A percentile compares a stretch with the other conserved stretches of the same genome.
phyloP scores from a whole-genome alignment of 192 early-diverging fungal genomes.

The Coemansia pectinata region DNA sequence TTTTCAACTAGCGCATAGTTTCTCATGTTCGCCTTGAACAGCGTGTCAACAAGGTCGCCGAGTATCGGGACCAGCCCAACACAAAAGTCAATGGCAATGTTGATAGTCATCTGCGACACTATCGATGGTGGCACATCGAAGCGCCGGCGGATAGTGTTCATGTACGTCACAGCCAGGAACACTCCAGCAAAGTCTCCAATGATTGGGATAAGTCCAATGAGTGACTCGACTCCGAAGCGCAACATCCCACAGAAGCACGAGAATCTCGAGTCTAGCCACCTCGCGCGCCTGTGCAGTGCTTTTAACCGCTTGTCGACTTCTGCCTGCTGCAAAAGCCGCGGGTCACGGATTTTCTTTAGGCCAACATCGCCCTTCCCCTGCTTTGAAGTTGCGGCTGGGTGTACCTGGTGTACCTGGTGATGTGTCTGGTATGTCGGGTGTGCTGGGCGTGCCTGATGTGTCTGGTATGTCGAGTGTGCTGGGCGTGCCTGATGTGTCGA shows the following conservation, averaged over 20 bases:
- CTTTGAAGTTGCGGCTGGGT: slow-evolving; percentile 2
- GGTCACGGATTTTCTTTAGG: slow-evolving; percentile 30
- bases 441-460: background rate
- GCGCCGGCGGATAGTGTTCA: slow-evolving; percentile 23
- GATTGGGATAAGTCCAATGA: slow-evolving; percentile 46
- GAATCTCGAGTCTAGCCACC: slow-evolving; percentile 32
- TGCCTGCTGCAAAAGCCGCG: slow-evolving; percentile 15
- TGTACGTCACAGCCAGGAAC: slow-evolving; percentile 28
- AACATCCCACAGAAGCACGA: slow-evolving; percentile 39
- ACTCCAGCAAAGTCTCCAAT: slow-evolving; percentile 49
- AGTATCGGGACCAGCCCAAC: slow-evolving; percentile 50
- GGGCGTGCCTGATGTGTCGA: background rate
- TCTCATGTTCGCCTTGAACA: slow-evolving; percentile 55
- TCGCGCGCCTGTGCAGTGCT: slow-evolving; percentile 20
- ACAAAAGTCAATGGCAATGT: slow-evolving; percentile 44
- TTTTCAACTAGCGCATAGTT: slow-evolving; percentile 40
- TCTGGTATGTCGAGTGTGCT: background rate
- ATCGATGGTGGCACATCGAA: slow-evolving; percentile 36
- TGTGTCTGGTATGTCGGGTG: background rate
- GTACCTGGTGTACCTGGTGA: background rate
- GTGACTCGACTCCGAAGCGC: slow-evolving; percentile 44
- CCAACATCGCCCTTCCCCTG: background rate
- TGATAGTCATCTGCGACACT: slow-evolving; percentile 45
- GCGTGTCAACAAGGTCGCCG: slow-evolving; percentile 49
- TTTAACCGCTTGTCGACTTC: slow-evolving; percentile 31